Evolutionary conservation across 257 asterid genomes (phyloP).

Genomic region (Linaria vulgaris): DNA sequence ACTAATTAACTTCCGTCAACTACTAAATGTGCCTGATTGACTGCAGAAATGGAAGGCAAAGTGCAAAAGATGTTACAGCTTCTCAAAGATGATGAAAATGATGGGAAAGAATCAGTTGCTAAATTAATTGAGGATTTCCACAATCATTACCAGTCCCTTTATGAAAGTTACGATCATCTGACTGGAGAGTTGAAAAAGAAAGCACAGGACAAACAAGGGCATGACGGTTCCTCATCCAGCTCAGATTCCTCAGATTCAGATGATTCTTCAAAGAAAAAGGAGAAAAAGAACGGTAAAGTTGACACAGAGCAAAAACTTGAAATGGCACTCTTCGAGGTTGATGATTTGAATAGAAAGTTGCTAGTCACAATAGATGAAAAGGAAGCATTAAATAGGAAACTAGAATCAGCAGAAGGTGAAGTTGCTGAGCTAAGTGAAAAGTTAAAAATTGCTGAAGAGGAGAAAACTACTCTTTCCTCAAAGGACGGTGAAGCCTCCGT

Average conservation of each 20-base stretch:
- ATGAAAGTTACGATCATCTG: conserved; percentile 69
- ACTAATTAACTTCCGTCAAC: neutral
- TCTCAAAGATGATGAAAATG: conserved; percentile 53
- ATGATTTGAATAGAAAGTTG: conserved; percentile 54
- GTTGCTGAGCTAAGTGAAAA: conserved; percentile 41
- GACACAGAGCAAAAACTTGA: conserved; percentile 50
- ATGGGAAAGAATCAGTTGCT: conserved; percentile 53
- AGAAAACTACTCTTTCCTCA: conserved; percentile 37
- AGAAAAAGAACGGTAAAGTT: conserved; percentile 50
- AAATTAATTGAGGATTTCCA: conserved; percentile 60
- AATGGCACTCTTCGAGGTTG: conserved; percentile 56
- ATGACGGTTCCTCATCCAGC: conserved; percentile 62
- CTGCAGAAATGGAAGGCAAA: conserved; percentile 74
- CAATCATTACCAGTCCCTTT: conserved; percentile 67
- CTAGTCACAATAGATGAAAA: conserved; percentile 47
- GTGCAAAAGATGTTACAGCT: conserved; percentile 61
- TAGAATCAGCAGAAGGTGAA: conserved; percentile 45
- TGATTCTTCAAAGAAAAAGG: conserved; percentile 39
- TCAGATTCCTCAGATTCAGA: conserved; percentile 88
- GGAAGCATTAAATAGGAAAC: conserved; percentile 44
- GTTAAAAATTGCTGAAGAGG: conserved; percentile 37
- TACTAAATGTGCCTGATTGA: conserved; percentile 4
- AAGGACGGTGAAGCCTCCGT: conserved; percentile 46
- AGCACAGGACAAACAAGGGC: conserved; percentile 43
- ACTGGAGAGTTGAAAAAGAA: conserved; percentile 63